These are phyloP conservation scores for Globisporangium orthogonon DNA, from an alignment of 352 stramenopile species.

Conservation along the genomic window DNA sequence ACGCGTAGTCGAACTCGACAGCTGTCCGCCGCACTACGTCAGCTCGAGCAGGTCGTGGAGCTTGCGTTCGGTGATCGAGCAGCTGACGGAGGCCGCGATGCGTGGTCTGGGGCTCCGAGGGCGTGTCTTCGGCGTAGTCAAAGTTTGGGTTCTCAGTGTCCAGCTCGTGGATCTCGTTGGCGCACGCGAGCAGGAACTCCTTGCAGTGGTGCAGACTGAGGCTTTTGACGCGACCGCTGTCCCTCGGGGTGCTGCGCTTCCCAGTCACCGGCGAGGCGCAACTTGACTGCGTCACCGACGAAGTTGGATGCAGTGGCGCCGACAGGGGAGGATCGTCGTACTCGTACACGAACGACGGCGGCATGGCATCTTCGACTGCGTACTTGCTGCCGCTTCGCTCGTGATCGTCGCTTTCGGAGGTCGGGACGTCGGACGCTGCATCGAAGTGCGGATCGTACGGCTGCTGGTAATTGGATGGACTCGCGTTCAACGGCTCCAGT, in stretches of 20 bases:
- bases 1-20: constrained; percentile 46
- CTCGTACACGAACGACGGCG: constrained; percentile 14
- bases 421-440: constrained; percentile 11
- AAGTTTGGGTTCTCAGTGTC: constrained; percentile 61
- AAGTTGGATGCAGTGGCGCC: background rate
- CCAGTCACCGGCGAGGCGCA: too few species aligned
- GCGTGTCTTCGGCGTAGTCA: constrained; percentile 62
- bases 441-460: constrained; percentile 6
- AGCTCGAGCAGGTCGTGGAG: too few species aligned
- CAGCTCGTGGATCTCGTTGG: constrained; percentile 78
- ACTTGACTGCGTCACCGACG: constrained; percentile 1
- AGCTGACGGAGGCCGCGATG: background rate
- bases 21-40: background rate
- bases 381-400: background rate
- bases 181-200: constrained; percentile 63
- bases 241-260: background rate
- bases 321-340: constrained; percentile 4
- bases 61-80: background rate
- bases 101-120: constrained; percentile 10
- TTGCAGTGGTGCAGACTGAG: constrained; percentile 51
- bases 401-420: constrained; percentile 3
- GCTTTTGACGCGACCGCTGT: constrained; percentile 37
- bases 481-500: constrained; percentile 12
- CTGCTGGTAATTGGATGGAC: background rate
- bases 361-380: background rate